These are phyloP conservation scores for Suillus brevipes DNA, from an alignment of 768 basidiomycete genomes.

Conservation along the genomic window DNA sequence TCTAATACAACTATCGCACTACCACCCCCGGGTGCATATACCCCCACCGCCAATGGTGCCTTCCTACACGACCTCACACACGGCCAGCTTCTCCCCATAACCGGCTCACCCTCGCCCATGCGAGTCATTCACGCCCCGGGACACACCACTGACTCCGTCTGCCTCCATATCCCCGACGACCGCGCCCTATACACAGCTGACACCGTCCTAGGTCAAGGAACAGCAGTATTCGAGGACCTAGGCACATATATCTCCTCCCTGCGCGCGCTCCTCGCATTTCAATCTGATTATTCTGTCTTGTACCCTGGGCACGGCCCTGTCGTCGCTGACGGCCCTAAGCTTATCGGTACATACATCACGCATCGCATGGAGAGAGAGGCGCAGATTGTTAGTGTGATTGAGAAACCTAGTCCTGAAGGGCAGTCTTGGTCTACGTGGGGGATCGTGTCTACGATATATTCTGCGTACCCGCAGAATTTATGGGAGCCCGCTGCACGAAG, in stretches of 20 bases:
- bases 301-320: conserved; percentile 92
- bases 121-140: conserved; percentile 84
- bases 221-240: conserved; percentile 87
- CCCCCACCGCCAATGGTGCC: conserved; percentile 41
- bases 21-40: conserved; percentile 42
- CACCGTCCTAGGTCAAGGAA: conserved; percentile 87
- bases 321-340: conserved; percentile 56
- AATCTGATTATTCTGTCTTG: conserved; percentile 50
- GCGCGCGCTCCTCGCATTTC: conserved; percentile 47
- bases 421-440: conserved; percentile 60
- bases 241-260: conserved; percentile 67
- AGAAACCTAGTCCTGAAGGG: conserved; percentile 33
- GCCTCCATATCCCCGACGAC: conserved; percentile 67
- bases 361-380: conserved; percentile 82
- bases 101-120: conserved; percentile 38
- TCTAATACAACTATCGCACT: conserved; percentile 43
- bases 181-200: conserved; percentile 86
- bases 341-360: conserved; percentile 70
- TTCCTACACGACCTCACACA: conserved; percentile 61
- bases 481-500: conserved; percentile 73
- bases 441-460: conserved; percentile 68
- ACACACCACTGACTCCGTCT: conserved; percentile 86
- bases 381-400: conserved; percentile 64
- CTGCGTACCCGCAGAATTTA: conserved; percentile 65
- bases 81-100: conserved; percentile 48